Conservation (phyloP, 257 asterid genomes). For the Echium plantagineum region DNA sequence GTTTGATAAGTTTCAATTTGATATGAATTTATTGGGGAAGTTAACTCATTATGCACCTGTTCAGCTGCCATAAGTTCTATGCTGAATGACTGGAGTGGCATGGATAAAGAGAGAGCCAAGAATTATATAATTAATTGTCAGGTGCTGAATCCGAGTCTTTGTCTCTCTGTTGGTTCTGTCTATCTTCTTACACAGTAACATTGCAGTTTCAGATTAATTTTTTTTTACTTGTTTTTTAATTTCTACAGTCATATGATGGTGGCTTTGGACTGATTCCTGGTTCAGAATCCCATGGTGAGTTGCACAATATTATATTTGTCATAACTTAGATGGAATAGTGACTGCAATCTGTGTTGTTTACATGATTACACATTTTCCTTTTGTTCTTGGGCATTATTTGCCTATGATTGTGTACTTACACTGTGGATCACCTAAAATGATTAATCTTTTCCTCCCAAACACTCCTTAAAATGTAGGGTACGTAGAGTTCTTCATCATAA, state of each 20-base stretch:
- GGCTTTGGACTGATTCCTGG: constrained; percentile 90
- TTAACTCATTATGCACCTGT: constrained; percentile 11
- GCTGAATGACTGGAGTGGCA: constrained; percentile 85
- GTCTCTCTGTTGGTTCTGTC: not conserved
- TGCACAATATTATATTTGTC: constrained; percentile 8
- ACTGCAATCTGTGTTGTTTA: not conserved
- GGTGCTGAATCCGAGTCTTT: constrained; percentile 27
- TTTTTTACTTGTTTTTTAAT: too few relatives aligned
- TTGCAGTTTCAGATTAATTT: too few relatives aligned
- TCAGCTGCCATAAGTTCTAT: constrained; percentile 80
- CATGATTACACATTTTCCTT: too few relatives aligned
- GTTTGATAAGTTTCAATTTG: constrained; percentile 5
- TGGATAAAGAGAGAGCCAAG: constrained; percentile 71
- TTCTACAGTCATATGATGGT: constrained; percentile 93
- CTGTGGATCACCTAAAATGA: not conserved
- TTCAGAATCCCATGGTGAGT: constrained; percentile 95
- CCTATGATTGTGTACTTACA: not conserved
- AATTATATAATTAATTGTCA: constrained; percentile 74
- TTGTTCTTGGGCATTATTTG: not conserved
- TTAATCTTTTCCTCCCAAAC: too few relatives aligned
- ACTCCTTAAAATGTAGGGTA: not conserved
- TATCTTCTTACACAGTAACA: not conserved
- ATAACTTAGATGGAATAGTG: not conserved
- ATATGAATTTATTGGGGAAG: constrained; percentile 10
- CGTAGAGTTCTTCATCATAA: not conserved